A percentile compares a stretch with the other conserved stretches of the same genome.
Conservation (phyloP, 2,329 filamentous ascomycete genomes). For the Verticillium albo-atrum region DNA sequence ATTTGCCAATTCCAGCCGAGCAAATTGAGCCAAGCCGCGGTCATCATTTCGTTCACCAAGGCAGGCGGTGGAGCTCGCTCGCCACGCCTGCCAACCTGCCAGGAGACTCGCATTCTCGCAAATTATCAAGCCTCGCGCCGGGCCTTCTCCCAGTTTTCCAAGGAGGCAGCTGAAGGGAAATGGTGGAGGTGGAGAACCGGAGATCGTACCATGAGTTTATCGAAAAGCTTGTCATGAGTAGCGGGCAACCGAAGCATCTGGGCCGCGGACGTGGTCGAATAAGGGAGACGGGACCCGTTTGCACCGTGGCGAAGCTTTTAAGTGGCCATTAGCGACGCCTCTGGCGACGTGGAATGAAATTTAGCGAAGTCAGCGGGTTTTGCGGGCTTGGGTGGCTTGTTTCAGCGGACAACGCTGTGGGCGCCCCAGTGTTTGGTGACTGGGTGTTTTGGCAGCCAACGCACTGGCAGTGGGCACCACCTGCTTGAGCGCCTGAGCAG, state of each 20-base stretch:
- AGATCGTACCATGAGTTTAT: background rate
- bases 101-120: background rate
- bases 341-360: background rate
- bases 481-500: too few relatives aligned
- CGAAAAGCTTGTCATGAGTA: background rate
- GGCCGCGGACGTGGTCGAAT: background rate
- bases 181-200: background rate
- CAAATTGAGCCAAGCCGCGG: background rate
- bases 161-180: background rate
- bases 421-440: background rate
- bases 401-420: background rate
- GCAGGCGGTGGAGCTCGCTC: background rate
- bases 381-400: background rate
- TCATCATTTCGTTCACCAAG: background rate
- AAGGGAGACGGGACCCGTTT: background rate
- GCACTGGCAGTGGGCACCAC: too few relatives aligned
- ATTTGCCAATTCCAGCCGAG: background rate
- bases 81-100: background rate
- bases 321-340: background rate
- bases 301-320: conserved; percentile 3
- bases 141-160: too few relatives aligned
- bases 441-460: too few relatives aligned
- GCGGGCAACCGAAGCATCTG: background rate
- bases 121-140: background rate
- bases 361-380: background rate